Conservation (phyloP, 495 filamentous ascomycete genomes). For the Amniculicola lignicola region DNA sequence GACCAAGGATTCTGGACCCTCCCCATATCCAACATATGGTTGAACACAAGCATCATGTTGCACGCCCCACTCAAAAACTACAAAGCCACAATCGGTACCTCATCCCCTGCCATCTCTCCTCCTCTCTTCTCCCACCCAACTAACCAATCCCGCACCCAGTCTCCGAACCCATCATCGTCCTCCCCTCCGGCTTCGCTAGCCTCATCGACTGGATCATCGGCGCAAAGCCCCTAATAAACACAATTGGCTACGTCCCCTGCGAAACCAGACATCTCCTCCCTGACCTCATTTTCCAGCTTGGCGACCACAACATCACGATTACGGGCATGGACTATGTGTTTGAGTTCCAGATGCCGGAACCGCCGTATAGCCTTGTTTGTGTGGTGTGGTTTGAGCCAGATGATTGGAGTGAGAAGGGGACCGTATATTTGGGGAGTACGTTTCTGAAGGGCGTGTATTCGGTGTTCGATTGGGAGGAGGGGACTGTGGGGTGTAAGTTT, state of each 20-base stretch:
- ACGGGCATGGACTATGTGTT: not conserved
- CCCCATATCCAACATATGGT: not conserved
- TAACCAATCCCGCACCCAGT: too few species aligned
- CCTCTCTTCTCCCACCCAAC: too few species aligned
- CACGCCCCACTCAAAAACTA: not conserved
- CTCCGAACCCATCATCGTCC: not conserved
- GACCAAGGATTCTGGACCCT: not conserved
- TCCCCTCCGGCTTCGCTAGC: not conserved
- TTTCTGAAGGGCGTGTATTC: conserved; percentile 3
- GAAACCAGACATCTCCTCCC: not conserved
- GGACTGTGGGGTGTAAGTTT: not conserved
- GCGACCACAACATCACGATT: not conserved
- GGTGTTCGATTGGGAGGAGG: not conserved
- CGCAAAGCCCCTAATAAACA: not conserved
- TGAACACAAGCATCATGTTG: not conserved
- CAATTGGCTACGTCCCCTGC: not conserved
- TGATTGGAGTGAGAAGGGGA: not conserved
- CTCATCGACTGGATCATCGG: not conserved
- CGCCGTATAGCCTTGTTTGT: not conserved
- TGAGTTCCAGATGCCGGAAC: not conserved
- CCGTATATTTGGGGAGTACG: not conserved
- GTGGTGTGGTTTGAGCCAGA: not conserved
- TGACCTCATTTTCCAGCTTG: not conserved
- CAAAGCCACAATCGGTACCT: not conserved
- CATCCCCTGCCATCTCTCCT: too few species aligned